Percentiles rank a stretch among this genome's conserved stretches.
Conservation (phyloP, 2,329 filamentous ascomycete genomes). For the Phyllosticta citribraziliensis region DNA sequence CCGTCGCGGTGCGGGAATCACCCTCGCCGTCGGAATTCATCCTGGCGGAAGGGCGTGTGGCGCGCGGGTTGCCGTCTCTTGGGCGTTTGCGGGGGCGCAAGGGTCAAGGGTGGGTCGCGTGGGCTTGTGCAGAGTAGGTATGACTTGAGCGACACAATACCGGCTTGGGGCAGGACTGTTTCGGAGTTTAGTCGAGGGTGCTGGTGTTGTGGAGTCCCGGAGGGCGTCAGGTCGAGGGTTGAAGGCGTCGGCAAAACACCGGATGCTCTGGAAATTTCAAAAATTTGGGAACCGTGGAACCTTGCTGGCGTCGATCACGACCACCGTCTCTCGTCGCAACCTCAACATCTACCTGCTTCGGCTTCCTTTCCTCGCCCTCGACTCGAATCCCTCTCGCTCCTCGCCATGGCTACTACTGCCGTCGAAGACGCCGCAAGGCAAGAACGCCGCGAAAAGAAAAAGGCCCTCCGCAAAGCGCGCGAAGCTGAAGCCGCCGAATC, state of each 20-base stretch:
- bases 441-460: not conserved
- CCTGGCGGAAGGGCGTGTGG: not conserved
- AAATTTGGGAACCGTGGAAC: not conserved
- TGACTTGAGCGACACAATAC: not conserved
- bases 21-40: slow-evolving; percentile 9
- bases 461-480: slow-evolving; percentile 1
- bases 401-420: not conserved
- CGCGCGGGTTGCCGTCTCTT: not conserved
- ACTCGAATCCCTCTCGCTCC: not conserved
- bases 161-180: not conserved
- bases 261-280: not conserved
- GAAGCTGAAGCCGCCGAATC: slow-evolving; percentile 10
- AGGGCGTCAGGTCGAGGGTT: not conserved
- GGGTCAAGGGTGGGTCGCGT: not conserved
- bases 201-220: not conserved
- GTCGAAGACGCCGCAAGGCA: slow-evolving; percentile 1
- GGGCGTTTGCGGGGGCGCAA: not conserved
- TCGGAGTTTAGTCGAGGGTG: not conserved
- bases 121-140: not conserved
- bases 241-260: not conserved
- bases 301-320: not conserved
- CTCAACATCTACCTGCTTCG: not conserved
- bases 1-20: slow-evolving; percentile 38
- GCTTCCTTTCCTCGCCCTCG: too few species aligned
- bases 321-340: not conserved